Percentiles rank a stretch among this genome's conserved stretches.
phyloP scores from a whole-genome alignment of 805 yeast genomes.

The Wickerhamiella dianesei region DNA sequence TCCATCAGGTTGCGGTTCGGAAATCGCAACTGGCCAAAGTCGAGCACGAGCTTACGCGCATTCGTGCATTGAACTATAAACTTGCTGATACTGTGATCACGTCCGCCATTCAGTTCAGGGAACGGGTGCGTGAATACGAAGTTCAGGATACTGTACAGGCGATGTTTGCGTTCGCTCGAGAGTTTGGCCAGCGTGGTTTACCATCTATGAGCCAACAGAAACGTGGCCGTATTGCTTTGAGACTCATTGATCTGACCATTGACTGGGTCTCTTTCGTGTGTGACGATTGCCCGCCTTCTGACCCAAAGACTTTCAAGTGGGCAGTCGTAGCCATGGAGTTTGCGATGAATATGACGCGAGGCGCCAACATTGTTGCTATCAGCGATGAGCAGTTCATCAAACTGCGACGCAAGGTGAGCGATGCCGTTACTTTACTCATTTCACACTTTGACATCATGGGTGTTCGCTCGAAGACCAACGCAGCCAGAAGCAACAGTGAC shows the following conservation, averaged over 20 bases:
- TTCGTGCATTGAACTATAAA: conserved; percentile 52
- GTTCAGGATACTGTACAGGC: conserved; percentile 68
- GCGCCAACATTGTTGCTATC: conserved; percentile 72
- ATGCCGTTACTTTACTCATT: conserved; percentile 83
- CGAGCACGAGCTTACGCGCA: conserved; percentile 54
- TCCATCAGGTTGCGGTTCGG: conserved; percentile 12
- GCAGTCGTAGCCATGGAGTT: conserved; percentile 91
- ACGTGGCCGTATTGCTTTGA: conserved; percentile 54
- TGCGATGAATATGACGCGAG: conserved; percentile 87
- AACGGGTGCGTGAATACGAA: conserved; percentile 39
- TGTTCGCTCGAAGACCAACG: conserved; percentile 65
- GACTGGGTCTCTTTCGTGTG: conserved; percentile 90
- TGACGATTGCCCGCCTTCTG: conserved; percentile 90
- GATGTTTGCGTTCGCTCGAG: conserved; percentile 64
- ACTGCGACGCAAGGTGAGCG: conserved; percentile 72
- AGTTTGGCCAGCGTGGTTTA: conserved; percentile 62
- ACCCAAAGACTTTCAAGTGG: conserved; percentile 85
- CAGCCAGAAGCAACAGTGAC: conserved; percentile 24
- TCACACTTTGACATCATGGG: conserved; percentile 98
- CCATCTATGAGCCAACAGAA: conserved; percentile 48
- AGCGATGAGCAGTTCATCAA: conserved; percentile 60
- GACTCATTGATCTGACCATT: conserved; percentile 59
- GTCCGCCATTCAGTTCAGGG: conserved; percentile 38
- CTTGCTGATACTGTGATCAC: conserved; percentile 54
- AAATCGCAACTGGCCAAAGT: conserved; percentile 61